phyloP scores from a whole-genome alignment of 495 filamentous ascomycete genomes.

The Hyphodiscus hymeniophilus region DNA sequence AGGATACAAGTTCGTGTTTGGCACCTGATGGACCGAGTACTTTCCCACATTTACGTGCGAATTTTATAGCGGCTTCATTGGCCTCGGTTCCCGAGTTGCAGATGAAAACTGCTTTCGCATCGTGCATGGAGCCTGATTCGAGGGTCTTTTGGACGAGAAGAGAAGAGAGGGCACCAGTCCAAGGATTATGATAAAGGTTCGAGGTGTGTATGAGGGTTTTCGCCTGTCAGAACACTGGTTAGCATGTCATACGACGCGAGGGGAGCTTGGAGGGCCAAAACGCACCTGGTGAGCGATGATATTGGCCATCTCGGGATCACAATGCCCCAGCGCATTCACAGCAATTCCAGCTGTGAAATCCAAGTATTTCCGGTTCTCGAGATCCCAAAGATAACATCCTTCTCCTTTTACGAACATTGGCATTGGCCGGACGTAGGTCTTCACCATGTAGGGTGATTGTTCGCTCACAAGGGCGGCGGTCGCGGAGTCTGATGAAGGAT shows the following conservation, averaged over 20 bases:
- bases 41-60: slow-evolving; percentile 84
- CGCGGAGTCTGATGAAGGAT: slow-evolving; percentile 69
- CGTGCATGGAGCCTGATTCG: slow-evolving; percentile 69
- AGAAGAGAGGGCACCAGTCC: slow-evolving; percentile 81
- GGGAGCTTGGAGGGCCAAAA: too few relatives aligned
- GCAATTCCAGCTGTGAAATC: slow-evolving; percentile 96
- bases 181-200: slow-evolving; percentile 93
- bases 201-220: slow-evolving; percentile 79
- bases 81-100: slow-evolving; percentile 94
- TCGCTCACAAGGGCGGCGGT: slow-evolving; percentile 66
- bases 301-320: slow-evolving; percentile 60
- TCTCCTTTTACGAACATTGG: slow-evolving; percentile 82
- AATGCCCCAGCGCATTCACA: slow-evolving; percentile 87
- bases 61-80: slow-evolving; percentile 97
- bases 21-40: slow-evolving; percentile 56
- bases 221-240: slow-evolving; percentile 34
- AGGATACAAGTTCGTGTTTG: slow-evolving; percentile 82
- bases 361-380: slow-evolving; percentile 81
- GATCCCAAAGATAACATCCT: slow-evolving; percentile 82
- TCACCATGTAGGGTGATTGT: slow-evolving; percentile 79
- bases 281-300: slow-evolving; percentile 65
- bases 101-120: slow-evolving; percentile 76
- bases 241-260: too few relatives aligned
- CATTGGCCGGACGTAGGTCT: slow-evolving; percentile 86
- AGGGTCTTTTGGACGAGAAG: slow-evolving; percentile 72